A percentile compares a stretch with the other conserved stretches of the same genome.
phyloP scores from a whole-genome alignment of 179 eudicot species.

The Corrigiola litoralis region DNA sequence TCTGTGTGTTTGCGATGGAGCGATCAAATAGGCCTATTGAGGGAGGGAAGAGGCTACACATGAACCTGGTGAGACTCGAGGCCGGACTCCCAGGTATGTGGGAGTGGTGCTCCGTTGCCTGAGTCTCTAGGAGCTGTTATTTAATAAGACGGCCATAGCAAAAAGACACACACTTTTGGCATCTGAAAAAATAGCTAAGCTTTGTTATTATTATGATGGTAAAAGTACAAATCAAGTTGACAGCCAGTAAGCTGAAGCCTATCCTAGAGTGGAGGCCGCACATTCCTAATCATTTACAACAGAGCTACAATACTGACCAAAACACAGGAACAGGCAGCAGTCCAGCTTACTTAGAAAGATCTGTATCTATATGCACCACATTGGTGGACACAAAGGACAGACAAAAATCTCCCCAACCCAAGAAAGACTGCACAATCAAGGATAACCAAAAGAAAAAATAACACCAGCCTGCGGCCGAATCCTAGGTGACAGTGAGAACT shows the following conservation, averaged over 20 bases:
- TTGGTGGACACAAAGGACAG: neutral
- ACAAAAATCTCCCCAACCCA: neutral
- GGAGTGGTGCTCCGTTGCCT: no score
- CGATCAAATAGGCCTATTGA: no score
- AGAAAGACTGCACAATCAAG: neutral
- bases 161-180: no score
- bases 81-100: no score
- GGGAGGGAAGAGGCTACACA: no score
- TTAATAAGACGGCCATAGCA: no score
- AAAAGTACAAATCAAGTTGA: slow-evolving; percentile 5
- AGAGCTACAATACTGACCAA: slow-evolving; percentile 7
- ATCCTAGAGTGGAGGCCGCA: slow-evolving; percentile 1
- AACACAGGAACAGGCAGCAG: neutral
- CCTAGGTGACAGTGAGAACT: neutral
- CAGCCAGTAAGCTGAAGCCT: neutral
- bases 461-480: neutral
- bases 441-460: neutral
- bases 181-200: neutral
- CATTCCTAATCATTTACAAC: slow-evolving; percentile 33
- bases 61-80: no score
- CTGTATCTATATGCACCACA: neutral
- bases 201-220: slow-evolving; percentile 7
- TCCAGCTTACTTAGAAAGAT: slow-evolving; percentile 3
- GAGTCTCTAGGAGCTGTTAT: no score
- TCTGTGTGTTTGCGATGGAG: no score